These are phyloP conservation scores for Trametes sp. DNA, from an alignment of 1,284 basidiomycete genomes.

Conservation along the genomic window DNA sequence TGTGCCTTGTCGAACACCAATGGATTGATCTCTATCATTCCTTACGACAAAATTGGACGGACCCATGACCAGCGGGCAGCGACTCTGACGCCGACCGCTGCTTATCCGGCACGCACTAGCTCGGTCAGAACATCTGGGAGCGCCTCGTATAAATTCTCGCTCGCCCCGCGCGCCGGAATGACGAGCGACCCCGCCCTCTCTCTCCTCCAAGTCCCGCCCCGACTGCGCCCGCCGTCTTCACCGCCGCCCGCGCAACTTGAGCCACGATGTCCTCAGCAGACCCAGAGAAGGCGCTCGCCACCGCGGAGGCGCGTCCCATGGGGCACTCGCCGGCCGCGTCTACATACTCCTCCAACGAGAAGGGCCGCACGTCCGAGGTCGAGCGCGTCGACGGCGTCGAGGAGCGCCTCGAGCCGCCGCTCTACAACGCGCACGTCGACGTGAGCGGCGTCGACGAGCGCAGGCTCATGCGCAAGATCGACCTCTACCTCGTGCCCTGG, in stretches of 20 bases:
- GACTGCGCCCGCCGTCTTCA: not conserved
- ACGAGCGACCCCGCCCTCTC: conserved; percentile 2
- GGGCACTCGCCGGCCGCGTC: conserved; percentile 18
- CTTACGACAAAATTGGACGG: conserved; percentile 6
- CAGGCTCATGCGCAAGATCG: conserved; percentile 71
- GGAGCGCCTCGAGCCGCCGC: conserved; percentile 19
- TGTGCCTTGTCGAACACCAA: conserved; percentile 12
- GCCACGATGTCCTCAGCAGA: conserved; percentile 21
- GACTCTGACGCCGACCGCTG: conserved; percentile 15
- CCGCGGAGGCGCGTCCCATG: conserved; percentile 3
- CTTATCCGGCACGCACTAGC: conserved; percentile 16
- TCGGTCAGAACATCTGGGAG: not conserved
- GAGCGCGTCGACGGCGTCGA: conserved; percentile 31
- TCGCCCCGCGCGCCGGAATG: not conserved
- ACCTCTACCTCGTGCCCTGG: conserved; percentile 71
- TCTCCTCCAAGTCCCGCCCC: conserved; percentile 12
- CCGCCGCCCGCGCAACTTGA: not conserved
- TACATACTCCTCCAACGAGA: conserved; percentile 38
- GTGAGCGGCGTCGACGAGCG: conserved; percentile 65
- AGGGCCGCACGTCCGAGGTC: conserved; percentile 30
- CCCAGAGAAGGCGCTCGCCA: conserved; percentile 19
- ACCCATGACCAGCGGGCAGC: conserved; percentile 26
- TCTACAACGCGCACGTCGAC: conserved; percentile 63
- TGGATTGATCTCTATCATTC: conserved; percentile 20
- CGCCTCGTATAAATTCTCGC: conserved; percentile 12